These are phyloP conservation scores for Botrytis pseudocinerea DNA, from an alignment of 2,329 filamentous ascomycete species.

Conservation along the genomic window DNA sequence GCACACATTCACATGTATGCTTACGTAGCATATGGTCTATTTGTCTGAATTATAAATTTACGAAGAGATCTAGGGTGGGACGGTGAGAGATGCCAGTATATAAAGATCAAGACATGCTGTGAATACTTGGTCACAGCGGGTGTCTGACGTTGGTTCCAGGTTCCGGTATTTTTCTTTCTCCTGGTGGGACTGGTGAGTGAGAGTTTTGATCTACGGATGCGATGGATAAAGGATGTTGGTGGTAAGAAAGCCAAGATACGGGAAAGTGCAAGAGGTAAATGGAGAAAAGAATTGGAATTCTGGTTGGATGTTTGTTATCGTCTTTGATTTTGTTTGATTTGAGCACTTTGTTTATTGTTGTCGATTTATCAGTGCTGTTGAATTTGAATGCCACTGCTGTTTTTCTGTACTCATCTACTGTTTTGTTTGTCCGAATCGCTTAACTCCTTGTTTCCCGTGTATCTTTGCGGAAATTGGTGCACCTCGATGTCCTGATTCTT, in stretches of 20 bases:
- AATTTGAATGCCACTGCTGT: not conserved
- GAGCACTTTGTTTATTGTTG: not conserved
- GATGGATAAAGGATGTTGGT: not conserved
- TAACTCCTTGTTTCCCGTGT: not conserved
- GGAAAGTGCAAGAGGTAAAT: too few relatives aligned
- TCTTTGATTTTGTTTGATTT: not conserved
- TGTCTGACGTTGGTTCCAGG: too few relatives aligned
- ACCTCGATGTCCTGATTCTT: not conserved
- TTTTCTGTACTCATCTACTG: fast-evolving
- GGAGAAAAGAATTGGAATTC: not conserved
- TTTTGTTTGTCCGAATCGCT: not conserved
- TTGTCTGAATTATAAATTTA: too few relatives aligned
- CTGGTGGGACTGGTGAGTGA: not conserved
- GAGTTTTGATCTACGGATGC: not conserved
- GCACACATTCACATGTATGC: too few relatives aligned
- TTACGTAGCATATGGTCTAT: too few relatives aligned
- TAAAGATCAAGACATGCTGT: too few relatives aligned
- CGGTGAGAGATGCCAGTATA: too few relatives aligned
- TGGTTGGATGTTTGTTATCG: not conserved
- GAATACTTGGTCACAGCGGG: too few relatives aligned
- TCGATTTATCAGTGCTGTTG: not conserved
- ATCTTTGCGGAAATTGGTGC: not conserved
- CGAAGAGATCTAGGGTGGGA: too few relatives aligned
- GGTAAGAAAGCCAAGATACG: too few relatives aligned
- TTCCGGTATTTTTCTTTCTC: too few relatives aligned